Base-by-base conservation (phyloP, 1,284 basidiomycete species). In the Ganoderma resinaceum region DNA sequence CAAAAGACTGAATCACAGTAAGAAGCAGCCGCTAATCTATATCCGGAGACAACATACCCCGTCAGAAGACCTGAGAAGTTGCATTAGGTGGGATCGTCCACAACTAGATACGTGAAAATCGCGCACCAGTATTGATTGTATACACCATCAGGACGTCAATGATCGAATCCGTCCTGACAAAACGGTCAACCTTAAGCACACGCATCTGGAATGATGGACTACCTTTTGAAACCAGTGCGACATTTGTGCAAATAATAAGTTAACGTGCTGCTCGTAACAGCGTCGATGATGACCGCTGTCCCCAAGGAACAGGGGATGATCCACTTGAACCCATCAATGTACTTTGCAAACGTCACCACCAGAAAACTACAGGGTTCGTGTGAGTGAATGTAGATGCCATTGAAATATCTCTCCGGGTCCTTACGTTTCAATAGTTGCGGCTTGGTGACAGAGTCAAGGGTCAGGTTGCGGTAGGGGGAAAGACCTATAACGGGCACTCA, bases 211-310 rank as follows among this genome's bases (percentile, higher is more conserved):
- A n/a, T n/a, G n/a, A n/a, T n/a, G n/a, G n/a, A n/a, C n/a, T 62
- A 71, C 70, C 65, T 62, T 52, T 65, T 65, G 63, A 68, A 65
- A 14, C 70, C 70, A 0, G 70, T 71, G 9, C 70, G 67, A 16
- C 70, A 62, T 12, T 31, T n/a, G 12, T 52, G 65, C 12, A 71
- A 49, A 49, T 63, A 68, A 43, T 52, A 55, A 2, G 37, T 66
- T 20, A 68, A 57, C 3, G 65, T 38, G 8, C 23, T 57, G 2
- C 66, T 65, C 2, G 42, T 43, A 3, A 71, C 29, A 2, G 57
- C 14, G 38, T 71, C 70, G 40, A 62, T 46, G 0, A 57, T 5
- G 4, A 65, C 66, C 3, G 66, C 66, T 4, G 33, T 57, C 12
- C 55, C 62, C 43, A 46, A 23, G 43, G 43, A 46, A 23, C 43